These are phyloP conservation scores for Boletus reticulatus DNA, from an alignment of 768 basidiomycete species.

Conservation along the genomic window DNA sequence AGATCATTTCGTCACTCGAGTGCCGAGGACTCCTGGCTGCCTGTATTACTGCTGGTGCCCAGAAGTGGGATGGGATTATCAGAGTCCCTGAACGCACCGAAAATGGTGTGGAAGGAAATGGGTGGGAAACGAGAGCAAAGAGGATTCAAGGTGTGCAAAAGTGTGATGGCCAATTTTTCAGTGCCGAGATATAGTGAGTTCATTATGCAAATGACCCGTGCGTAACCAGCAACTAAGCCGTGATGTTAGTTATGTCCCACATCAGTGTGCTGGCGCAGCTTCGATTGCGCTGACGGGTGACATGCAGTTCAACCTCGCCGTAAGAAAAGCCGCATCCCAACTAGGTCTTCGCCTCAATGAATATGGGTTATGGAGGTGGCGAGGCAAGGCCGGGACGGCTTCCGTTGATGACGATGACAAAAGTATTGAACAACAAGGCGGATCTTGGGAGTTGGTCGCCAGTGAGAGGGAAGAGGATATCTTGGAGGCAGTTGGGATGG, in stretches of 20 bases:
- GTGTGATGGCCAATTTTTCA: constrained; percentile 38
- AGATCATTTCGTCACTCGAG: constrained; percentile 42
- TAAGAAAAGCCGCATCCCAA: constrained; percentile 42
- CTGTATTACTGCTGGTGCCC: constrained; percentile 28
- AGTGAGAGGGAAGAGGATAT: constrained; percentile 27
- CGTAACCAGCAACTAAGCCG: background rate
- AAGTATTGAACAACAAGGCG: constrained; percentile 10
- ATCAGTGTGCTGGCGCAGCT: constrained; percentile 43
- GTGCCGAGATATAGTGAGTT: constrained; percentile 34
- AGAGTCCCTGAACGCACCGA: constrained; percentile 40
- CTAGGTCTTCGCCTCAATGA: constrained; percentile 54
- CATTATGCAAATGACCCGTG: background rate
- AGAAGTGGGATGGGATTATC: constrained; percentile 52
- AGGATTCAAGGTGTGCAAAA: constrained; percentile 25
- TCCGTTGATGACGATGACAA: background rate
- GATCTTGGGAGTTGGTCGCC: constrained; percentile 23
- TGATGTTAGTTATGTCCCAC: constrained; percentile 19
- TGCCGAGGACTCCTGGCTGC: constrained; percentile 46
- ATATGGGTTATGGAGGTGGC: constrained; percentile 66
- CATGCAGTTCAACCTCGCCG: constrained; percentile 40
- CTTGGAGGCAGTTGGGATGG: constrained; percentile 24
- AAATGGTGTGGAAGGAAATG: constrained; percentile 9
- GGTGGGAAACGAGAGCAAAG: constrained; percentile 29
- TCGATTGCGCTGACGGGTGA: constrained; percentile 59
- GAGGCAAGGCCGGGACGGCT: background rate